A percentile compares a stretch with the other conserved stretches of the same genome.
phyloP scores from a whole-genome alignment of 257 asterid genomes.

The Galeopsis tetrahit region DNA sequence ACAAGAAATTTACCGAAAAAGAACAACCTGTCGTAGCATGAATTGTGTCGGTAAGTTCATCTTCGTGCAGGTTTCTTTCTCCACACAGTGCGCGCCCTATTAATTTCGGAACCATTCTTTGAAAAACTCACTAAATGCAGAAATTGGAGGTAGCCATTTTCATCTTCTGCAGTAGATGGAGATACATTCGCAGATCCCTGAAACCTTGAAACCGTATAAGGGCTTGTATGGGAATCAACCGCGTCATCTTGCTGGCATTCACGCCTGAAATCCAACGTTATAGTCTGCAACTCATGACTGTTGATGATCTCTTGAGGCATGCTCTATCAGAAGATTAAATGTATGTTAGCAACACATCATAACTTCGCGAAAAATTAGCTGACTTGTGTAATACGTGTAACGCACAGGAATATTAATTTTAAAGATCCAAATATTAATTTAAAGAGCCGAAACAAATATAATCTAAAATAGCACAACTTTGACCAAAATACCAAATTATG shows the following conservation, averaged over 20 bases:
- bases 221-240: slow-evolving; percentile 66
- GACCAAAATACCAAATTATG: background rate
- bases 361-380: too few relatives aligned
- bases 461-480: background rate
- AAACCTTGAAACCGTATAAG: slow-evolving; percentile 34
- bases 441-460: background rate
- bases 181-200: slow-evolving; percentile 15
- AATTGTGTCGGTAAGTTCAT: background rate
- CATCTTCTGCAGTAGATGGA: background rate
- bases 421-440: too few relatives aligned
- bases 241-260: slow-evolving; percentile 67
- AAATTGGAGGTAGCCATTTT: background rate
- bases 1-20: too few relatives aligned
- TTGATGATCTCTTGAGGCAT: slow-evolving; percentile 63
- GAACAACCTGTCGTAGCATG: too few relatives aligned
- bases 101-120: background rate
- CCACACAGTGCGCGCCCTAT: slow-evolving; percentile 4
- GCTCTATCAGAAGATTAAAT: slow-evolving; percentile 46
- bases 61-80: background rate
- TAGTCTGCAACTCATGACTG: slow-evolving; percentile 58
- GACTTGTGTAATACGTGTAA: too few relatives aligned
- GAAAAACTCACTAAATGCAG: slow-evolving; percentile 6
- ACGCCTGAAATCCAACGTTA: slow-evolving; percentile 68
- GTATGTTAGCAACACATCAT: background rate
- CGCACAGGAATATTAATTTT: too few relatives aligned